These are phyloP conservation scores for Ascochyta clinopodiicola DNA, from an alignment of 2,329 filamentous ascomycete genomes.

Conservation along the genomic window DNA sequence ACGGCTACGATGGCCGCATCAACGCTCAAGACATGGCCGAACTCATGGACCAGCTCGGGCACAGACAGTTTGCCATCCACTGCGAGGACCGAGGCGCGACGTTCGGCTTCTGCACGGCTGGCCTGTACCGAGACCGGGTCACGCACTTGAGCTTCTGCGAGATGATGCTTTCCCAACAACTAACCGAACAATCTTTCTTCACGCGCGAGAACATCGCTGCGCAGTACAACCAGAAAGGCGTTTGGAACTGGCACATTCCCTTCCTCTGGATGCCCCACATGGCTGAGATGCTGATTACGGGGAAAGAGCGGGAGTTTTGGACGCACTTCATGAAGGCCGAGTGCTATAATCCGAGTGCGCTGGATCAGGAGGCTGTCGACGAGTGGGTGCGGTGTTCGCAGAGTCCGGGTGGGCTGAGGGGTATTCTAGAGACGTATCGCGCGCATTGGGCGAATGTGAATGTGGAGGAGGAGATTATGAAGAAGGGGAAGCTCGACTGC, in stretches of 20 bases:
- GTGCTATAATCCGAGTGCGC: conserved; percentile 48
- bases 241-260: conserved; percentile 36
- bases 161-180: conserved; percentile 26
- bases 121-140: conserved; percentile 23
- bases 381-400: conserved; percentile 31
- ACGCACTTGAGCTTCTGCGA: conserved; percentile 30
- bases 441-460: conserved; percentile 31
- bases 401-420: conserved; percentile 24
- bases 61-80: conserved; percentile 80
- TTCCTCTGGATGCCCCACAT: conserved; percentile 47
- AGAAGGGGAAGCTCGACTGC: conserved; percentile 23
- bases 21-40: conserved; percentile 46
- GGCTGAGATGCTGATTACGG: conserved; percentile 50
- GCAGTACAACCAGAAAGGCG: conserved; percentile 27
- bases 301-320: conserved; percentile 50
- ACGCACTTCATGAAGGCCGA: conserved; percentile 51
- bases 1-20: conserved; percentile 47
- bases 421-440: conserved; percentile 29
- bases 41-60: conserved; percentile 53
- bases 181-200: conserved; percentile 28
- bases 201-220: conserved; percentile 30
- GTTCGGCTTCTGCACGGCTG: conserved; percentile 28
- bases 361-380: conserved; percentile 36
- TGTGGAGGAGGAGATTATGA: conserved; percentile 28
- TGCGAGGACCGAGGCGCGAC: conserved; percentile 52